Evolutionary conservation across 179 eudicot species (phyloP).

Genomic region (Vitellaria paradoxa): DNA sequence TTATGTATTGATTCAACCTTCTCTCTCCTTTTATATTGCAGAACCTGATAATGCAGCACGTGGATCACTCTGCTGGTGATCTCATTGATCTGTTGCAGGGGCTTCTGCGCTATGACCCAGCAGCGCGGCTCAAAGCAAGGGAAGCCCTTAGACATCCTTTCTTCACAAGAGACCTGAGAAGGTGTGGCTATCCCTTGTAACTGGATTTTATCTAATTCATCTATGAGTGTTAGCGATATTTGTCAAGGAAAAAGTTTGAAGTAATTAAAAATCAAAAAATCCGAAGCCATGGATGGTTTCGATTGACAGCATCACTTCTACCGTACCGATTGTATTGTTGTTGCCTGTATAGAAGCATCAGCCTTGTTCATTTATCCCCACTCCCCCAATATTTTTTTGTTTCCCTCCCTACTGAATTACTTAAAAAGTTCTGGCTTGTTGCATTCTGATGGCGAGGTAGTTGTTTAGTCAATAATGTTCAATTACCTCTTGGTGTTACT

Average conservation of each 20-base stretch:
- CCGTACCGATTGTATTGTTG: neutral
- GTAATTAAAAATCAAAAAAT: neutral
- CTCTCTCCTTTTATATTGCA: slow-evolving; percentile 20
- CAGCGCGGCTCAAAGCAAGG: slow-evolving; percentile 54
- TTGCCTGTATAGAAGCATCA: slow-evolving; percentile 6
- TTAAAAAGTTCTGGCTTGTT: slow-evolving; percentile 7
- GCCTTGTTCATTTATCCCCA: neutral
- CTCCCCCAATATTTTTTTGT: neutral
- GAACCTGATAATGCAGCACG: slow-evolving; percentile 74
- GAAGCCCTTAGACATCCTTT: slow-evolving; percentile 67
- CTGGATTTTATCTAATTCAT: slow-evolving; percentile 11
- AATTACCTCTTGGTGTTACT: too few relatives aligned
- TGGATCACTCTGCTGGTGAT: slow-evolving; percentile 72
- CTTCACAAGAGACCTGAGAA: slow-evolving; percentile 51
- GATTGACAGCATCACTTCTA: neutral
- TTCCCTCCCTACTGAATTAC: neutral
- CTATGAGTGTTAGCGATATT: neutral
- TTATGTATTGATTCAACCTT: neutral
- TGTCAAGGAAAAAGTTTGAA: slow-evolving; percentile 4
- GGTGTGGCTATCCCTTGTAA: slow-evolving; percentile 42
- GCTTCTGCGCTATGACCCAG: slow-evolving; percentile 57
- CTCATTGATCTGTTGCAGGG: slow-evolving; percentile 67
- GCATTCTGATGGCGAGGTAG: neutral
- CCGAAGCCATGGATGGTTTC: neutral
- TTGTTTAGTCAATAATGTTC: neutral